Percentiles rank a stretch among this genome's conserved stretches.
Evolutionary conservation across 441 rosid species (phyloP).

Genomic region (Gossypium davidsonii): DNA sequence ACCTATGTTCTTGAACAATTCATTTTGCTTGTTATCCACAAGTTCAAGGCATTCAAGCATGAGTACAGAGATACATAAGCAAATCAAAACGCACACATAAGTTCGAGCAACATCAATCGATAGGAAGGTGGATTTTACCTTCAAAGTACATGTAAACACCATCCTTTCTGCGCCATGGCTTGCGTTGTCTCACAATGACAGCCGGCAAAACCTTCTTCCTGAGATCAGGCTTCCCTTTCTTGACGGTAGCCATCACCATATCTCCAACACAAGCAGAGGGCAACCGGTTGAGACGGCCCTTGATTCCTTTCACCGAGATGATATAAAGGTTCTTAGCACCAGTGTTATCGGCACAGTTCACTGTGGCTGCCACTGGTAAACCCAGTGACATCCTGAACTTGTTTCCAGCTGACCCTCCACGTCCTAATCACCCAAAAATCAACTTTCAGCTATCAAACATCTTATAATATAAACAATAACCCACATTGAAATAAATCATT

Average conservation of each 20-base stretch:
- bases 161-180: conserved; percentile 86
- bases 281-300: conserved; percentile 64
- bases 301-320: conserved; percentile 74
- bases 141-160: conserved; percentile 84
- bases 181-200: conserved; percentile 73
- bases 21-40: too few relatives aligned
- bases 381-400: conserved; percentile 94
- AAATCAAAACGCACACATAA: too few relatives aligned
- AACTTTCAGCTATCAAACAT: neutral
- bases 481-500: too few relatives aligned
- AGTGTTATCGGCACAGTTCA: conserved; percentile 84
- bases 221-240: conserved; percentile 78
- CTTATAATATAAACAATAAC: too few relatives aligned
- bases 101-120: too few relatives aligned
- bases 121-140: conserved; percentile 27
- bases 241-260: conserved; percentile 89
- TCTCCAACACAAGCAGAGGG: conserved; percentile 86
- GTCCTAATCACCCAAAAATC: conserved; percentile 26
- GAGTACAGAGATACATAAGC: too few relatives aligned
- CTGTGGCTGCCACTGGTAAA: conserved; percentile 86
- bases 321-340: conserved; percentile 86
- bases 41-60: too few relatives aligned
- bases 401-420: conserved; percentile 81
- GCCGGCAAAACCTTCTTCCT: conserved; percentile 82
- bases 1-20: too few relatives aligned